Percentiles rank a stretch among this genome's conserved stretches.
Conservation (phyloP, 1,284 basidiomycete genomes). For the Sporisorium iseilematis-ciliati region DNA sequence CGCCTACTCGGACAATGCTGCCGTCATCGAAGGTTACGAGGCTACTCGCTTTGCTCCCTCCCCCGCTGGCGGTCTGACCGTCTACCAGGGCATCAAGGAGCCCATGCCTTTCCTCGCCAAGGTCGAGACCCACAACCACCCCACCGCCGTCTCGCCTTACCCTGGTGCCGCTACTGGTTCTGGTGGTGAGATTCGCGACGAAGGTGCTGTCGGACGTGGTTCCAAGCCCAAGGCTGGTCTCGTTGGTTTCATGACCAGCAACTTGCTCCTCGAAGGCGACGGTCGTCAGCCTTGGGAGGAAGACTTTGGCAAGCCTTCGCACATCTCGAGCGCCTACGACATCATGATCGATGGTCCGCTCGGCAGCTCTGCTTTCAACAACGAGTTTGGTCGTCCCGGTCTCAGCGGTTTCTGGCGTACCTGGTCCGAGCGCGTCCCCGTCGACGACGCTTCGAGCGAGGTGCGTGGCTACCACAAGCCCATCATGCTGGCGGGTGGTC, state of each 20-base stretch:
- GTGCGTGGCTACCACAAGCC: slow-evolving; percentile 99
- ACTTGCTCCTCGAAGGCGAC: slow-evolving; percentile 74
- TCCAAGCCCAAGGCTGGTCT: slow-evolving; percentile 97
- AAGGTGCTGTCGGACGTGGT: slow-evolving; percentile 93
- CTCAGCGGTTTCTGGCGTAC: slow-evolving; percentile 73
- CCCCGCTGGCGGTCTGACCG: slow-evolving; percentile 39
- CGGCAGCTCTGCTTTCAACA: slow-evolving; percentile 95
- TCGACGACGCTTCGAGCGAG: slow-evolving; percentile 71
- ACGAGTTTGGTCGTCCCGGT: slow-evolving; percentile 94
- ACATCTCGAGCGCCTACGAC: slow-evolving; percentile 92
- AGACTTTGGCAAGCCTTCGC: slow-evolving; percentile 81
- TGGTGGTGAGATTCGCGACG: slow-evolving; percentile 97
- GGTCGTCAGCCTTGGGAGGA: slow-evolving; percentile 65
- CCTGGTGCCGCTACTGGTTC: slow-evolving; percentile 97
- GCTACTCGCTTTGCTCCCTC: slow-evolving; percentile 84
- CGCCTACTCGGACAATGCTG: slow-evolving; percentile 98
- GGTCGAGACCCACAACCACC: slow-evolving; percentile 99
- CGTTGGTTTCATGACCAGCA: slow-evolving; percentile 93
- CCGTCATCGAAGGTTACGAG: slow-evolving; percentile 84
- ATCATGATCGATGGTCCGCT: slow-evolving; percentile 98
- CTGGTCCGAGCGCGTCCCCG: slow-evolving; percentile 63
- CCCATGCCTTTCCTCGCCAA: slow-evolving; percentile 93
- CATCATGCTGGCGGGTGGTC: slow-evolving; percentile 98
- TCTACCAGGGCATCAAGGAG: slow-evolving; percentile 59
- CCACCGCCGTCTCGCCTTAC: slow-evolving; percentile 97